Evolutionary conservation across 495 filamentous ascomycete genomes (phyloP).

Genomic region (Penicillium pancosmium): DNA sequence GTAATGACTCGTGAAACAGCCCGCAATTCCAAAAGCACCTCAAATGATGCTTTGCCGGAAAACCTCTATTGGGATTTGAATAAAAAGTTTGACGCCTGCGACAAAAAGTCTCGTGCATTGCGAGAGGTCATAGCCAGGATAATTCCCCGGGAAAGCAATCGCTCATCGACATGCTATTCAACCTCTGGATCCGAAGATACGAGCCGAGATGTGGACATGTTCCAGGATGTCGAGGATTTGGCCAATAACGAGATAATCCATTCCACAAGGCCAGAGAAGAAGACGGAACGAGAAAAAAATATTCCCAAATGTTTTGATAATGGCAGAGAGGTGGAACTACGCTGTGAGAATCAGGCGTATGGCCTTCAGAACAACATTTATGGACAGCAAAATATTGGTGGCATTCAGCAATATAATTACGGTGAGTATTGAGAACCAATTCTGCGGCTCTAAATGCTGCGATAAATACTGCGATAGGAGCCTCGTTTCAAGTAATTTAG

Average conservation of each 20-base stretch:
- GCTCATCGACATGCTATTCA: not conserved
- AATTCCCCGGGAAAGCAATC: not conserved
- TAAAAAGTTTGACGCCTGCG: not conserved
- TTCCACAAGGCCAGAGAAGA: not conserved
- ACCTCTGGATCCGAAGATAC: not conserved
- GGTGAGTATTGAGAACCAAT: not conserved
- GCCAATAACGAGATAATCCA: not conserved
- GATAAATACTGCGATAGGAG: not conserved
- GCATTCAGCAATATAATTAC: not conserved
- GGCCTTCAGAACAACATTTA: not conserved
- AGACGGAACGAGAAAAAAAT: not conserved
- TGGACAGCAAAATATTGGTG: slow-evolving; percentile 2
- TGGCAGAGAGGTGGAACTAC: not conserved
- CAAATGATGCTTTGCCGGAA: not conserved
- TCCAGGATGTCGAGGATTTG: not conserved
- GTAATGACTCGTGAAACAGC: not conserved
- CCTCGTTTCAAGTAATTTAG: not conserved
- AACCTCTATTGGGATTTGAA: not conserved
- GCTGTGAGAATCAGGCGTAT: not conserved
- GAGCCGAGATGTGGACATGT: not conserved
- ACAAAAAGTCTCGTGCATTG: not conserved
- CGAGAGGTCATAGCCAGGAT: not conserved
- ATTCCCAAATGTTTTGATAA: not conserved
- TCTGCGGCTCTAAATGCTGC: too few relatives aligned
- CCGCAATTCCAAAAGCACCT: not conserved